Conservation (phyloP, 805 yeast genomes). For the Torulaspora maleeae region DNA sequence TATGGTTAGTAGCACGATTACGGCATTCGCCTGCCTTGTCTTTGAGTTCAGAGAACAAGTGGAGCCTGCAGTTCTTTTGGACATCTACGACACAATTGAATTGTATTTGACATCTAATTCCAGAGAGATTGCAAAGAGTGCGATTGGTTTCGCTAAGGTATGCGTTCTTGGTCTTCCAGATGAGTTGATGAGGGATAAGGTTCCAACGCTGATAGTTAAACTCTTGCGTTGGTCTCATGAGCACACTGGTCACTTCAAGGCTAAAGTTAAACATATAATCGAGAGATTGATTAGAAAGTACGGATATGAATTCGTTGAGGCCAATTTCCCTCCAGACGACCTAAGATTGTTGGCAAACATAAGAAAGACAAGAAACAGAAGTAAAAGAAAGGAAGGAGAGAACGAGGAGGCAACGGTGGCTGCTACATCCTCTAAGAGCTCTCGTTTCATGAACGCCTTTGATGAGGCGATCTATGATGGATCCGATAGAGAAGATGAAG, state of each 20-base stretch:
- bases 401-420: slow-evolving; percentile 22
- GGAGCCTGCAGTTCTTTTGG: slow-evolving; percentile 56
- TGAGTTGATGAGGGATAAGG: slow-evolving; percentile 62
- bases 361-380: slow-evolving; percentile 78
- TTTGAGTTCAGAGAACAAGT: slow-evolving; percentile 76
- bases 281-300: slow-evolving; percentile 88
- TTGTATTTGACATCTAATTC: slow-evolving; percentile 85
- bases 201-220: slow-evolving; percentile 61
- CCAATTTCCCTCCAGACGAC: slow-evolving; percentile 86
- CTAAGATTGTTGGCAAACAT: slow-evolving; percentile 77
- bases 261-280: slow-evolving; percentile 86
- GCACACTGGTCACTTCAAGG: slow-evolving; percentile 90
- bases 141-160: slow-evolving; percentile 91
- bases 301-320: slow-evolving; percentile 81
- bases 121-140: slow-evolving; percentile 89
- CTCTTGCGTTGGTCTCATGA: slow-evolving; percentile 92
- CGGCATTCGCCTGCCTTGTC: slow-evolving; percentile 80
- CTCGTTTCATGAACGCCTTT: slow-evolving; percentile 75
- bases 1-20: slow-evolving; percentile 94
- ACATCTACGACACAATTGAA: slow-evolving; percentile 81
- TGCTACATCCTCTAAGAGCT: slow-evolving; percentile 33
- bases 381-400: slow-evolving; percentile 59
- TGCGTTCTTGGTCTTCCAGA: slow-evolving; percentile 78
- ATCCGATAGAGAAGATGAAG: slow-evolving; percentile 55
- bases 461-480: slow-evolving; percentile 87